phyloP scores from a whole-genome alignment of 345 rosid species.

The Salix brachista region DNA sequence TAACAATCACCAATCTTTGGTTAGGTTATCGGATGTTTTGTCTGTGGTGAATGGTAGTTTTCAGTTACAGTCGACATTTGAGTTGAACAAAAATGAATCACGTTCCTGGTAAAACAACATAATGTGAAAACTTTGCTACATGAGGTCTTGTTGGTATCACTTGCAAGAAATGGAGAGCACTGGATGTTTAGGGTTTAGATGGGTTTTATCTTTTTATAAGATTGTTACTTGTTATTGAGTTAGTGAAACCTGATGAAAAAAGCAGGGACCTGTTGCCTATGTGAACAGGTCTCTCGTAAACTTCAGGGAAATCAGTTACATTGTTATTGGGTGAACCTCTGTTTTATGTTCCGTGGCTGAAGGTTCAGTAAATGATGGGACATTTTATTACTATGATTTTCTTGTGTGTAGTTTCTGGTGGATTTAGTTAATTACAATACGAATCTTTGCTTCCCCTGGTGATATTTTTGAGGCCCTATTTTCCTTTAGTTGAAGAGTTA shows the following conservation, averaged over 20 bases:
- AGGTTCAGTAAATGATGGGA: conserved; percentile 62
- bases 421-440: background rate
- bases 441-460: background rate
- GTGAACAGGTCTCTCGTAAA: conserved; percentile 49
- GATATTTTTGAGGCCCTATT: background rate
- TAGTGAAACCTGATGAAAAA: conserved; percentile 48
- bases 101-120: background rate
- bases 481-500: background rate
- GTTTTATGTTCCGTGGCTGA: conserved; percentile 35
- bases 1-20: background rate
- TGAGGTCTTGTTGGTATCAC: background rate
- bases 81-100: background rate
- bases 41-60: background rate
- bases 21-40: background rate
- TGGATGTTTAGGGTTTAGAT: background rate
- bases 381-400: background rate
- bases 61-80: background rate
- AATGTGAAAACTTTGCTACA: background rate
- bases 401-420: background rate
- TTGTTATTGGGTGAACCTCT: conserved; percentile 67
- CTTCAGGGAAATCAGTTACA: conserved; percentile 48
- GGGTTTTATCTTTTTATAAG: background rate
- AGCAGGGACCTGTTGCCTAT: conserved; percentile 48
- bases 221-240: background rate
- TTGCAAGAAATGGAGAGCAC: background rate